Evolutionary conservation across 176 grass and related monocot genomes (phyloP), one percentile per base, ranked within the genome.

Genomic region (maize (Zea mays)): DNA sequence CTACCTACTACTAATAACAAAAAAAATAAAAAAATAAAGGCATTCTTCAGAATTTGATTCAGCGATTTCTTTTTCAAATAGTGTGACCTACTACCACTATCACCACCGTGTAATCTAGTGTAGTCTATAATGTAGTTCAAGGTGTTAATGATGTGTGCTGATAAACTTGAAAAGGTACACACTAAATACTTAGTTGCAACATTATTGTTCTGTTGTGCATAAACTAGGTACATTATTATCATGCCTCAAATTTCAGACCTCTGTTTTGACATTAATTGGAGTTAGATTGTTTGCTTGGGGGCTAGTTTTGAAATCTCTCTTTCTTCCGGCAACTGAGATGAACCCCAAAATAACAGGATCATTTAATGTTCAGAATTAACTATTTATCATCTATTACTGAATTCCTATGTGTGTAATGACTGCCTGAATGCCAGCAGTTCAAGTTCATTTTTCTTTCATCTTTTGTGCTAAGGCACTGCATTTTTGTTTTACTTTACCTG

Each of bases 401-500:
- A 57, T 75, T 76, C 34, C 19, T 16, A 21, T 64, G 56, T 60
- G 39, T 77, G 70, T 47, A 71, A 78, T 78, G 55, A 36, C 73
- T 64, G 19, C 33, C 15, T 74, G 34, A 51, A 48, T 8, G 14
- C 19, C 27, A 38, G 14, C 8, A 8, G 38, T 57, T 55, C 20
- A 67, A 16, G 1, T 67, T 56, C 49, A 16, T 81, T 59, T 82
- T 51, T 64, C 8, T 46, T 76, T 85, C 19, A 66, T 37, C 41
- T 45, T 67, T 75, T 62, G 63, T 36, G 58, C 33, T 44, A 69
- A 41, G 42, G 16, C 47, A 67, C 49, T 60, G 10, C 42, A 20
- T 43, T 64, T 76, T 76, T 70, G 20, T 56, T 70, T 82, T 60
- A 60, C 74, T 79, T 79, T 59, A 7, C 43, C 42, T 83, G 10